Evolutionary conservation across 2,329 filamentous ascomycete genomes (phyloP).

Genomic region (Monilinia vaccinii-corymbosi): DNA sequence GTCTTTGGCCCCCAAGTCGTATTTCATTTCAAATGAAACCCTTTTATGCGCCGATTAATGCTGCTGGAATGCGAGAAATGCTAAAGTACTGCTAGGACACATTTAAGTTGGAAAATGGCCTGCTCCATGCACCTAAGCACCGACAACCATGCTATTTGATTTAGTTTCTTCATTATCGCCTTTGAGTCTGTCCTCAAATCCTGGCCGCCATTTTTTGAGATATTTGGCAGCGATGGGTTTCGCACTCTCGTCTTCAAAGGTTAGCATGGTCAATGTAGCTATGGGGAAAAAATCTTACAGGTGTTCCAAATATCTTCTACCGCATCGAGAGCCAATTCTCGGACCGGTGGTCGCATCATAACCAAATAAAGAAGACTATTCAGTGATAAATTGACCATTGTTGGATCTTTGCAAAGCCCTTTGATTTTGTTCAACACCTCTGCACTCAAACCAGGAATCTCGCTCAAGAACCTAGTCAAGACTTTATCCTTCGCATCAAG

Average conservation of each 20-base stretch:
- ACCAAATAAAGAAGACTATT: slow-evolving; percentile 58
- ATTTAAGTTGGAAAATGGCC: not conserved
- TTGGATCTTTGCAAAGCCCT: slow-evolving; percentile 55
- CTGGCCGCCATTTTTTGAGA: slow-evolving; percentile 50
- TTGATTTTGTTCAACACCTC: slow-evolving; percentile 66
- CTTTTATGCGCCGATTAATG: slow-evolving; percentile 4
- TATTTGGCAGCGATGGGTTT: slow-evolving; percentile 54
- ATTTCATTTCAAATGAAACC: not conserved
- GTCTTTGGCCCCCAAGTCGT: not conserved
- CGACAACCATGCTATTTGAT: slow-evolving; percentile 10
- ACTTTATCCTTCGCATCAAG: slow-evolving; percentile 87
- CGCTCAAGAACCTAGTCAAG: slow-evolving; percentile 81
- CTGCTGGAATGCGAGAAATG: slow-evolving; percentile 1
- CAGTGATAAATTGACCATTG: slow-evolving; percentile 52
- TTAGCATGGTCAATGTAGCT: slow-evolving; percentile 18
- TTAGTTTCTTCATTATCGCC: slow-evolving; percentile 15
- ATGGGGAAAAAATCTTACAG: slow-evolving; percentile 39
- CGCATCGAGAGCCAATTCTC: slow-evolving; percentile 53
- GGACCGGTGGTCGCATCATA: slow-evolving; percentile 57
- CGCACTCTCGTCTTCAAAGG: slow-evolving; percentile 47
- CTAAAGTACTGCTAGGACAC: slow-evolving; percentile 5
- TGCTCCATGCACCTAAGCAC: not conserved
- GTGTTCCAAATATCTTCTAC: slow-evolving; percentile 59
- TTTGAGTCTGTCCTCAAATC: slow-evolving; percentile 24
- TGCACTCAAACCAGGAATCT: slow-evolving; percentile 71